phyloP scores from a whole-genome alignment of 2,329 filamentous ascomycete species.

The Ophiostoma sp. region DNA sequence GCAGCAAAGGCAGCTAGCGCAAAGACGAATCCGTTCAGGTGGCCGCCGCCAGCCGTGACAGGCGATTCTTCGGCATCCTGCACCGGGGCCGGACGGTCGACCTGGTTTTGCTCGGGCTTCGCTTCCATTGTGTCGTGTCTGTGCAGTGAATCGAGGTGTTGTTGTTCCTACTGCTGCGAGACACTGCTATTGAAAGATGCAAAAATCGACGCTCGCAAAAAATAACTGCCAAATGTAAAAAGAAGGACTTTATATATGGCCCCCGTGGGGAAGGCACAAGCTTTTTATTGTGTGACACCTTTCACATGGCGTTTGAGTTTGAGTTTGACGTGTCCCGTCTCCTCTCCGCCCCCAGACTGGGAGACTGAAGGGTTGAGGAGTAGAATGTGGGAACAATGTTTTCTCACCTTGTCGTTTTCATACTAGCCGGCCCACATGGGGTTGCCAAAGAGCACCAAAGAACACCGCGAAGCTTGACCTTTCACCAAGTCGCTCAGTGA shows the following conservation, averaged over 20 bases:
- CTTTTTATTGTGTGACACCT: not conserved
- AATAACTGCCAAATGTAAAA: not conserved
- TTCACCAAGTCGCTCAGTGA: not conserved
- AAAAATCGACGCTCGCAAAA: not conserved
- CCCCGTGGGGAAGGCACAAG: not conserved
- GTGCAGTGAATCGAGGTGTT: not conserved
- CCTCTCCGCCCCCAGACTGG: not conserved
- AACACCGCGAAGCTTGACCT: not conserved
- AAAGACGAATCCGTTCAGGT: not conserved
- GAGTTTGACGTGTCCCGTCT: not conserved
- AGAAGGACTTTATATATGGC: not conserved
- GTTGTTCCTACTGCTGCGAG: no score
- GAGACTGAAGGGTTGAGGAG: not conserved
- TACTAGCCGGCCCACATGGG: not conserved
- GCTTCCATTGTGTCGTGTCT: not conserved
- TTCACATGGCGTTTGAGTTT: not conserved
- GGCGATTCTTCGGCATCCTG: not conserved
- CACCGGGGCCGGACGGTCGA: not conserved
- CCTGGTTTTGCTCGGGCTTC: not conserved
- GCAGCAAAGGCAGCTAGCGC: not conserved
- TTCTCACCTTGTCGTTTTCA: not conserved
- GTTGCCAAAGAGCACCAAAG: no score
- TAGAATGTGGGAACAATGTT: not conserved
- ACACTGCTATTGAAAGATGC: not conserved
- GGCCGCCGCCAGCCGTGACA: not conserved